Percentiles rank a stretch among this genome's conserved stretches.
Conservation (phyloP, 164 flowering plant species). For the Platanus orientalis region DNA sequence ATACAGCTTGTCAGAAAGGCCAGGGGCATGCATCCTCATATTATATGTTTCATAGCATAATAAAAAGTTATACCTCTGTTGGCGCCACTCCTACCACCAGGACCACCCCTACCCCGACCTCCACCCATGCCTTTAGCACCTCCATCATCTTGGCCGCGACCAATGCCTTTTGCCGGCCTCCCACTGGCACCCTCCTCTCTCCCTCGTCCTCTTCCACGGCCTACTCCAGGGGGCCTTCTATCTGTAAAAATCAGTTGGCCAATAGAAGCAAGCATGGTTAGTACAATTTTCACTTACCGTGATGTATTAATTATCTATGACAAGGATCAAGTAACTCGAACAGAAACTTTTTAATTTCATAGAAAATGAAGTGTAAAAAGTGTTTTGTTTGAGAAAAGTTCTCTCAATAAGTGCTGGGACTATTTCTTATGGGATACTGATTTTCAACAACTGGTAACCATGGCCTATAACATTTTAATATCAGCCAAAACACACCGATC, state of each 20-base stretch:
- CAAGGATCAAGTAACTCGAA: no score
- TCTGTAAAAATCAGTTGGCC: constrained; percentile 31
- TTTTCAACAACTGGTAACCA: no score
- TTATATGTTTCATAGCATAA: not conserved
- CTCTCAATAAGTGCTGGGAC: no score
- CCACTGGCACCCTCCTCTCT: constrained; percentile 56
- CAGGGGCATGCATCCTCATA: not conserved
- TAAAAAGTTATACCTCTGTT: constrained; percentile 24
- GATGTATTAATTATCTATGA: no score
- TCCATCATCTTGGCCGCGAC: constrained; percentile 57
- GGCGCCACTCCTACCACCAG: constrained; percentile 39
- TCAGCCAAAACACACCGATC: not conserved
- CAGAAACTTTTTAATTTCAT: no score
- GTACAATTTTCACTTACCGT: no score
- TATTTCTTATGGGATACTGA: no score
- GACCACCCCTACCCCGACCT: constrained; percentile 43
- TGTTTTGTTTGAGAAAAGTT: no score
- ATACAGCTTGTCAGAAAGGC: not conserved
- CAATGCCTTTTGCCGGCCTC: constrained; percentile 40
- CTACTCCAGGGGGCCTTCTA: constrained; percentile 73
- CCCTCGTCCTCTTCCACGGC: constrained; percentile 77
- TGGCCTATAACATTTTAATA: not conserved
- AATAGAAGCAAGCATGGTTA: not conserved
- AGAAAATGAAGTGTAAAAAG: no score
- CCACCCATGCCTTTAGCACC: constrained; percentile 40